Conservation (phyloP, 345 rosid species). For the Camelina hispida region DNA sequence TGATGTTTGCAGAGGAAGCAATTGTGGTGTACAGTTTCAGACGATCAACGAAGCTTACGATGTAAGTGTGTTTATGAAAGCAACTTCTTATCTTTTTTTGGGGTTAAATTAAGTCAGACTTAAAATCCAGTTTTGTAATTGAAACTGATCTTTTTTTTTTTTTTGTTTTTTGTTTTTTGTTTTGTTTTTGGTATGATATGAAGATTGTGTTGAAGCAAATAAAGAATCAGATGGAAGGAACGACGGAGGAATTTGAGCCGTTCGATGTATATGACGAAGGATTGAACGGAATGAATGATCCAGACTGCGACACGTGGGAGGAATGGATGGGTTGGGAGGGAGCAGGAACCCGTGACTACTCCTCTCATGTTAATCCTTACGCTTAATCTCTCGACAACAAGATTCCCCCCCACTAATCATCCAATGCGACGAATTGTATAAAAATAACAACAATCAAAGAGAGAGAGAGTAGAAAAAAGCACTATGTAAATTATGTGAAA, state of each 20-base stretch:
- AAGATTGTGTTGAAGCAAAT: slow-evolving; percentile 67
- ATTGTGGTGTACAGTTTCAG: slow-evolving; percentile 76
- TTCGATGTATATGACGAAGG: slow-evolving; percentile 54
- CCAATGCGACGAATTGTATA: too few relatives aligned
- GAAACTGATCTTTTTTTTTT: too few relatives aligned
- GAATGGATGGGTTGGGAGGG: slow-evolving; percentile 99
- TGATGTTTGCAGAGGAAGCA: slow-evolving; percentile 92
- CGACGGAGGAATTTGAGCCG: slow-evolving; percentile 40
- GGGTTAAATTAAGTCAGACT: too few relatives aligned
- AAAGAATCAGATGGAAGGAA: slow-evolving; percentile 52
- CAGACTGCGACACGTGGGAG: slow-evolving; percentile 85
- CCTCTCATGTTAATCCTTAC: slow-evolving; percentile 86
- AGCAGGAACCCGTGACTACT: slow-evolving; percentile 79
- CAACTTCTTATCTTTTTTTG: background rate
- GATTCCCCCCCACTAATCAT: too few relatives aligned
- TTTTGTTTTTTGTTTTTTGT: too few relatives aligned
- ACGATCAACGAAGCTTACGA: slow-evolving; percentile 87
- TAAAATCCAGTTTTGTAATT: too few relatives aligned
- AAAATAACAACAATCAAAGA: slow-evolving; percentile 20
- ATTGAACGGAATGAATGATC: slow-evolving; percentile 64
- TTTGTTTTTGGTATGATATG: background rate
- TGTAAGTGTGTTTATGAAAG: slow-evolving; percentile 49
- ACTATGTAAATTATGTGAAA: slow-evolving; percentile 27
- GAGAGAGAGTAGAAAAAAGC: background rate
- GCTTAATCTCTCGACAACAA: slow-evolving; percentile 35